Conservation (phyloP, 768 basidiomycete genomes). For the Tulasnella sp. region DNA sequence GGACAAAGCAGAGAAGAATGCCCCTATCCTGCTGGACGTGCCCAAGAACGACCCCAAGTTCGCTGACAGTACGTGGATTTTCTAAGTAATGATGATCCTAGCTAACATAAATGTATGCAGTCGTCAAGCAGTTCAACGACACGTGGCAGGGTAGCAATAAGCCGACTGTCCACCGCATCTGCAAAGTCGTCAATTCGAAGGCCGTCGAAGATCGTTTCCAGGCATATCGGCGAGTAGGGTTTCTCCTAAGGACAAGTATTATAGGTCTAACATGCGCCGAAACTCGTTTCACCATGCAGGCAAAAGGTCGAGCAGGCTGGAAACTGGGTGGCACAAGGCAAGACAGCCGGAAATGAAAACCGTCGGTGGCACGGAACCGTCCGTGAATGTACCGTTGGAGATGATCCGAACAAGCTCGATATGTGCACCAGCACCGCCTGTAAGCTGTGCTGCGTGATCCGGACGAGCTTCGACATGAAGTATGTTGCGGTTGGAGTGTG, state of each 20-base stretch:
- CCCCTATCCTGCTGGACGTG: conserved; percentile 14
- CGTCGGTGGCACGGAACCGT: conserved; percentile 73
- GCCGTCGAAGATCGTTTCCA: conserved; percentile 11
- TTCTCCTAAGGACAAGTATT: neutral
- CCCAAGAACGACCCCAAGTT: conserved; percentile 19
- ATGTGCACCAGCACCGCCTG: neutral
- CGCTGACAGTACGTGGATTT: conserved; percentile 13
- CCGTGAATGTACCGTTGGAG: conserved; percentile 49
- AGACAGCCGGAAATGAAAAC: conserved; percentile 65
- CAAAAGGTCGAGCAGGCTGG: conserved; percentile 59
- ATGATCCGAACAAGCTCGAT: conserved; percentile 14
- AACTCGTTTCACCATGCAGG: neutral
- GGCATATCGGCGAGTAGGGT: conserved; percentile 10
- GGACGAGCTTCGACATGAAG: conserved; percentile 13
- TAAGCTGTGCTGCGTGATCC: conserved; percentile 3
- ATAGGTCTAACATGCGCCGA: neutral
- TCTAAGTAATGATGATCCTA: neutral
- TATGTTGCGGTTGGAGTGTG: conserved; percentile 16
- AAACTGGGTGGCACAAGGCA: conserved; percentile 52
- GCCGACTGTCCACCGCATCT: conserved; percentile 1
- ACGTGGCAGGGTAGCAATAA: conserved; percentile 4
- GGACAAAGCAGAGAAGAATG: neutral
- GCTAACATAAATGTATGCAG: neutral
- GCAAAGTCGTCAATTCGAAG: conserved; percentile 19
- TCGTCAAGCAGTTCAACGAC: conserved; percentile 11